Percentiles rank a stretch among this genome's conserved stretches.
These are phyloP conservation scores for Solanum hybrid DNA, from an alignment of 305 asterid genomes.

Conservation along the genomic window DNA sequence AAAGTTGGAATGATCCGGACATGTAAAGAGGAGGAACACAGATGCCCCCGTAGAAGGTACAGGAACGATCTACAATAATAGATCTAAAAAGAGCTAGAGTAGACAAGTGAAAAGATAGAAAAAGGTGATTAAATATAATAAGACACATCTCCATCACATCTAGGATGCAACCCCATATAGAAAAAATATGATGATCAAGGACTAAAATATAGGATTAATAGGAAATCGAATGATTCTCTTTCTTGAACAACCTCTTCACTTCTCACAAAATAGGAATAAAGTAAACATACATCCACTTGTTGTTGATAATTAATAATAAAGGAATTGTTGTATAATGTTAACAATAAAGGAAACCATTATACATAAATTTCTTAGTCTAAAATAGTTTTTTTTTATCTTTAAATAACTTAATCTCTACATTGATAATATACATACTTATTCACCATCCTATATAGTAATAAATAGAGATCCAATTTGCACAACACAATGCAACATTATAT, in stretches of 20 bases:
- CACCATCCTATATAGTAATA: background rate
- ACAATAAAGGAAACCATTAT: background rate
- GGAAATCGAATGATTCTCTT: background rate
- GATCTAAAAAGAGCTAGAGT: background rate
- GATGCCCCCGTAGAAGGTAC: background rate
- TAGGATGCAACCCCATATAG: fast-evolving
- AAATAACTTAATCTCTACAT: background rate
- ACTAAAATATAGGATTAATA: background rate
- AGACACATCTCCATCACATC: background rate
- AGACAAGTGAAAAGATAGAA: background rate
- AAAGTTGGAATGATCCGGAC: background rate
- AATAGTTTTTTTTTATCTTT: background rate
- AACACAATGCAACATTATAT: background rate
- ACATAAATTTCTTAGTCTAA: background rate
- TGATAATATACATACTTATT: background rate
- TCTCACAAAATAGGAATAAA: background rate
- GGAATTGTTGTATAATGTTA: background rate
- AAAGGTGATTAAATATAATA: background rate
- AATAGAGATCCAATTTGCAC: background rate
- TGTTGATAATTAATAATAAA: background rate
- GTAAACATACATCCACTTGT: background rate
- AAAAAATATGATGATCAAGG: no score
- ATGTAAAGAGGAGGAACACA: background rate
- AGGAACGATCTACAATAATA: background rate
- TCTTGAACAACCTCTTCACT: background rate